These are phyloP conservation scores for Rhododendron ferrugineum DNA, from an alignment of 148 eudicot species.

Conservation along the genomic window DNA sequence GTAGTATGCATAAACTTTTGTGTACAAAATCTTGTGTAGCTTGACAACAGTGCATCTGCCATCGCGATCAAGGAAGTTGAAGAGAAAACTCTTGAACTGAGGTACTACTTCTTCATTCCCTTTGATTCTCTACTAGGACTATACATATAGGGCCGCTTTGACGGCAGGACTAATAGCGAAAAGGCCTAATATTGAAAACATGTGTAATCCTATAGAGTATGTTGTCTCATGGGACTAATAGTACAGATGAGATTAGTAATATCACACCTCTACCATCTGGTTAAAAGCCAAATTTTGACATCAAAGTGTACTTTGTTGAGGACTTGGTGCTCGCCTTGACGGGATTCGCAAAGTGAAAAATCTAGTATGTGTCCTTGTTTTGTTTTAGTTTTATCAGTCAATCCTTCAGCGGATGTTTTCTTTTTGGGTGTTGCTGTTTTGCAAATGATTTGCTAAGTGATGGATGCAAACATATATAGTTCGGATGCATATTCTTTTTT, in stretches of 20 bases:
- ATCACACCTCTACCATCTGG: background rate
- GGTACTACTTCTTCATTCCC: constrained; percentile 16
- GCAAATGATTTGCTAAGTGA: background rate
- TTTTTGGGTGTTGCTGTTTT: background rate
- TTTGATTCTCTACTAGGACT: background rate
- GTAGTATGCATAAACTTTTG: background rate
- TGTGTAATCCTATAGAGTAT: background rate
- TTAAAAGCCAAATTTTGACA: background rate
- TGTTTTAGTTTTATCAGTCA: background rate
- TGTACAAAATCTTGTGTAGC: constrained; percentile 6
- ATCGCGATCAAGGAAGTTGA: constrained; percentile 22
- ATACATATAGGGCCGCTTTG: background rate
- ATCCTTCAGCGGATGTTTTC: background rate
- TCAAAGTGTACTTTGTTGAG: background rate
- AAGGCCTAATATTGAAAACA: background rate
- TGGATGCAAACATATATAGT: background rate
- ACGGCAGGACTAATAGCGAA: background rate
- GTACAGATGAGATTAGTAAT: background rate
- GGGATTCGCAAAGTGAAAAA: background rate
- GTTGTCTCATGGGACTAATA: background rate
- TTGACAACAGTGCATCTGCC: constrained; percentile 14
- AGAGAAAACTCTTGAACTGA: constrained; percentile 26
- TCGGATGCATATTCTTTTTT: background rate
- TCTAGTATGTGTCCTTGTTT: background rate
- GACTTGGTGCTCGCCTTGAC: background rate